Evolutionary conservation across 2,329 filamentous ascomycete species (phyloP).

Genomic region (Cercospora citrullina): DNA sequence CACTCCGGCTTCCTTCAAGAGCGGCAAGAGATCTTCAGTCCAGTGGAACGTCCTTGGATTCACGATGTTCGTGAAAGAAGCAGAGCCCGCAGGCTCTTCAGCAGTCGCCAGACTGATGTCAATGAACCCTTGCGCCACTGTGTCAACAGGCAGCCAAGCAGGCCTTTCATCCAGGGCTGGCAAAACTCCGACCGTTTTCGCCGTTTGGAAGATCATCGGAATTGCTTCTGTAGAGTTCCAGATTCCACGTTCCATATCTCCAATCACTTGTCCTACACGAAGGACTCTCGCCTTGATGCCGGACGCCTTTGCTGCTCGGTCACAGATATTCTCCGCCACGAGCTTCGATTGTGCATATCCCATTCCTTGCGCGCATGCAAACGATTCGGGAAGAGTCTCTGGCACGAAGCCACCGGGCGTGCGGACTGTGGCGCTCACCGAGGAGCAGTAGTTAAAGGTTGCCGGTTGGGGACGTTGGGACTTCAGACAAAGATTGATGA

Average conservation of each 20-base stretch:
- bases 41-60: conserved; percentile 54
- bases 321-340: conserved; percentile 38
- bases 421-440: conserved; percentile 35
- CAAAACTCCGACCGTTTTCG: conserved; percentile 41
- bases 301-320: conserved; percentile 35
- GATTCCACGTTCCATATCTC: conserved; percentile 29
- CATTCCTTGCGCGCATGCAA: conserved; percentile 29
- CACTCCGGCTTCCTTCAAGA: conserved; percentile 49
- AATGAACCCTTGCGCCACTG: conserved; percentile 36
- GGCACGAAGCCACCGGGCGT: conserved; percentile 31
- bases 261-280: conserved; percentile 35
- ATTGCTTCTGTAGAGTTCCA: conserved; percentile 50
- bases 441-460: conserved; percentile 43
- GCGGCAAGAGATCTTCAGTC: conserved; percentile 56
- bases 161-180: conserved; percentile 43
- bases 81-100: conserved; percentile 18
- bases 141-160: conserved; percentile 51
- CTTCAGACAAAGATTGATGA: conserved; percentile 35
- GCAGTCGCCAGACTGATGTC: not conserved
- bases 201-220: conserved; percentile 46
- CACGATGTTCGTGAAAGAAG: conserved; percentile 34
- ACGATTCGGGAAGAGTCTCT: conserved; percentile 35
- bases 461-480: conserved; percentile 28
- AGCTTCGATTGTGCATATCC: conserved; percentile 45
- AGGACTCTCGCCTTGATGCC: conserved; percentile 31